These are phyloP conservation scores for Lichtheimia ornata DNA, from an alignment of 371 early-diverging fungal species.

Conservation along the genomic window DNA sequence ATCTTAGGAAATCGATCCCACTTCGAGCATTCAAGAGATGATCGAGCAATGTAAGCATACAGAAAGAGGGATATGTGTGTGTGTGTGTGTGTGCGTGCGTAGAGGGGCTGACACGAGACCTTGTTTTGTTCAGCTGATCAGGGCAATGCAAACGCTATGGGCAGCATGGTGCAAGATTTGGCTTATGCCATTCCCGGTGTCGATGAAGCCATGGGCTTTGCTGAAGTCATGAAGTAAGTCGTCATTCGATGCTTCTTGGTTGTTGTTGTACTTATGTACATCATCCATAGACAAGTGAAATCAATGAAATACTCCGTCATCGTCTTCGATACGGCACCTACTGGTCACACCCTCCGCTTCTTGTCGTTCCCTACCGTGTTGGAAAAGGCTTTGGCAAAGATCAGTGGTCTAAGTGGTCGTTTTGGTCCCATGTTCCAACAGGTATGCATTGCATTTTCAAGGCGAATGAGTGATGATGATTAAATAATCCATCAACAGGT, in stretches of 20 bases:
- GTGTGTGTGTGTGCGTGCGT: no score
- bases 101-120: neutral
- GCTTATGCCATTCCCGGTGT: constrained; percentile 98
- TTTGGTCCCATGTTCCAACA: constrained; percentile 96
- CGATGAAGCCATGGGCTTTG: constrained; percentile 99
- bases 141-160: constrained; percentile 69
- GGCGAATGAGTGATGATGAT: neutral
- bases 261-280: neutral
- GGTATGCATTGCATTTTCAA: constrained; percentile 24
- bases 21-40: constrained; percentile 96
- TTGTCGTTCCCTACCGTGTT: constrained; percentile 95
- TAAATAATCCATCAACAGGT: constrained; percentile 46
- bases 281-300: constrained; percentile 77
- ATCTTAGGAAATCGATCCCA: constrained; percentile 95
- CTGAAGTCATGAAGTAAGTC: constrained; percentile 96
- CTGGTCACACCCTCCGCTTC: constrained; percentile 99
- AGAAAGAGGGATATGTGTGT: no score
- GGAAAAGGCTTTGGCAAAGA: constrained; percentile 95
- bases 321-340: constrained; percentile 99
- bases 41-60: constrained; percentile 76
- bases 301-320: constrained; percentile 97
- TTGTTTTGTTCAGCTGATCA: constrained; percentile 54
- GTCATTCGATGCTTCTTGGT: neutral
- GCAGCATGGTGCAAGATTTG: constrained; percentile 91
- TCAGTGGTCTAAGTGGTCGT: constrained; percentile 87